Conservation (phyloP, 768 basidiomycete species). For the Suillus subluteus region DNA sequence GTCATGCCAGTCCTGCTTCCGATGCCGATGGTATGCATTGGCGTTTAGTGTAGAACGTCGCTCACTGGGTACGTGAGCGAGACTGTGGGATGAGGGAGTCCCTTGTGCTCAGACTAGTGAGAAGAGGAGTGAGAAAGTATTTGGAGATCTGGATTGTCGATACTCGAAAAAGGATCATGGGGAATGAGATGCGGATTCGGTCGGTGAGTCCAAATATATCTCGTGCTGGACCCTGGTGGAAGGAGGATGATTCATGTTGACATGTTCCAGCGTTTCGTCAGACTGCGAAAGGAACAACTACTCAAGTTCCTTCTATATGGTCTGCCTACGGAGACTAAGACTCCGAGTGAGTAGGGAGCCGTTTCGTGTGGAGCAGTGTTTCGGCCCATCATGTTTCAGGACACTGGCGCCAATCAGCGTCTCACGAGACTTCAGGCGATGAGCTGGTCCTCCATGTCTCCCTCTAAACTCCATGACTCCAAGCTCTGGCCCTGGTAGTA, state of each 20-base stretch:
- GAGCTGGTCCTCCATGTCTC: conserved; percentile 20
- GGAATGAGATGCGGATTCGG: background rate
- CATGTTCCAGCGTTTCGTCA: background rate
- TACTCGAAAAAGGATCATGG: background rate
- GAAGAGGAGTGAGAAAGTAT: background rate
- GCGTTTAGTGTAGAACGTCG: background rate
- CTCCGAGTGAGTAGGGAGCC: background rate
- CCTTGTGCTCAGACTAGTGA: background rate
- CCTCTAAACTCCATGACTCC: conserved; percentile 35
- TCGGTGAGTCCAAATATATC: background rate
- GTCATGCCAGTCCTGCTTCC: background rate
- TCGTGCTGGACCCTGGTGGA: background rate
- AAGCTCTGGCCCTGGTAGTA: conserved; percentile 17
- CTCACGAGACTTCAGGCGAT: conserved; percentile 9
- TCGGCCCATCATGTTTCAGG: conserved; percentile 54
- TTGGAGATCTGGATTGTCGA: background rate
- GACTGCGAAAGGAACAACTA: background rate
- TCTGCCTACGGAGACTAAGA: conserved; percentile 38
- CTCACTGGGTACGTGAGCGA: background rate
- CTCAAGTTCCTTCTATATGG: background rate
- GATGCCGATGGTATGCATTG: background rate
- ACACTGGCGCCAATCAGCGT: conserved; percentile 30
- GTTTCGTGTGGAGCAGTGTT: background rate
- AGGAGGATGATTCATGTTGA: background rate
- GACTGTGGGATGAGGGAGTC: background rate